phyloP scores from a whole-genome alignment of 352 stramenopile genomes.

The Phytophthora palmivora region DNA sequence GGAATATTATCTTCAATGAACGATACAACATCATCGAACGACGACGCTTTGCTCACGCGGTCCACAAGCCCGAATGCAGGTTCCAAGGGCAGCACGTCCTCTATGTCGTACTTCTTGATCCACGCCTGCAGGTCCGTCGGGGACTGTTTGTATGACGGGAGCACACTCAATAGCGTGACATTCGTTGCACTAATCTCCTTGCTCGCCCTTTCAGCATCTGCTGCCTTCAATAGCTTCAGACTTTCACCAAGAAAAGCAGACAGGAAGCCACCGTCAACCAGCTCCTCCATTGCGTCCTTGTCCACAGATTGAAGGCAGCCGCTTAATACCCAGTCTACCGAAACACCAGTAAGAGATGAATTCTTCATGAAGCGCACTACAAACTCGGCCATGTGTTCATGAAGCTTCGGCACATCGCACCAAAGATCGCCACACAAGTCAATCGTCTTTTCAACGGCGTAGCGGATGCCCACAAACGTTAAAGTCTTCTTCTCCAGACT shows the following conservation, averaged over 20 bases:
- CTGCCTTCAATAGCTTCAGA: slow-evolving; percentile 56
- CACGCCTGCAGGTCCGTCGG: slow-evolving; percentile 67
- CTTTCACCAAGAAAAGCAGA: slow-evolving; percentile 51
- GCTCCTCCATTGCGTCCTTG: slow-evolving; percentile 66
- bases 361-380: slow-evolving; percentile 76
- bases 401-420: slow-evolving; percentile 86
- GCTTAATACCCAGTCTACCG: slow-evolving; percentile 76
- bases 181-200: slow-evolving; percentile 61
- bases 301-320: slow-evolving; percentile 56
- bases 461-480: slow-evolving; percentile 61
- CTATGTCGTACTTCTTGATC: slow-evolving; percentile 69
- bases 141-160: slow-evolving; percentile 62
- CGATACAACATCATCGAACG: slow-evolving; percentile 58
- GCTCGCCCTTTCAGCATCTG: slow-evolving; percentile 53
- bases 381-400: slow-evolving; percentile 77
- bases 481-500: slow-evolving; percentile 67
- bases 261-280: slow-evolving; percentile 77
- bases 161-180: slow-evolving; percentile 57
- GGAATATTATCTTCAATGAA: slow-evolving; percentile 71
- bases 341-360: slow-evolving; percentile 62
- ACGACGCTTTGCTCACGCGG: slow-evolving; percentile 47
- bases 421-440: slow-evolving; percentile 69
- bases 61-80: slow-evolving; percentile 64
- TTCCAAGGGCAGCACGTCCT: slow-evolving; percentile 63
- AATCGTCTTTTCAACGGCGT: slow-evolving; percentile 66